Evolutionary conservation across 257 asterid species (phyloP).

Genomic region (Solanum tarapatanum): DNA sequence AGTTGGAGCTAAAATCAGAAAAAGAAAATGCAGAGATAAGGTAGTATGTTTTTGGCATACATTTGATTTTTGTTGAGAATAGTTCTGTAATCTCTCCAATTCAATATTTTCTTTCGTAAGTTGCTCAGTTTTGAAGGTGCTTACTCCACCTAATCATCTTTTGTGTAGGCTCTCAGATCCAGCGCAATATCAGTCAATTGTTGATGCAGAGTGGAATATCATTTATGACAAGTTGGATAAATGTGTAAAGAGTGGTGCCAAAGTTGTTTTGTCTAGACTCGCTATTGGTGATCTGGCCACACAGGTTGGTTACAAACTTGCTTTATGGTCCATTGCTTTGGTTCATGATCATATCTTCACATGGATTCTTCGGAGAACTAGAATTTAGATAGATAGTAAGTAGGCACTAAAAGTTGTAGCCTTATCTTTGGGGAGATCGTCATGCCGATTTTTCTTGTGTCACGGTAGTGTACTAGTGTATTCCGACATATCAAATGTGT

Average conservation of each 20-base stretch:
- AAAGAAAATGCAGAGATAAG: constrained; percentile 99
- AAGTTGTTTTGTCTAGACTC: constrained; percentile 78
- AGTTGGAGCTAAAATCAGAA: constrained; percentile 92
- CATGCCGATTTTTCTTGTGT: not conserved
- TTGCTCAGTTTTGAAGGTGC: not conserved
- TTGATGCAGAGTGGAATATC: constrained; percentile 95
- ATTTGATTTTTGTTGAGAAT: not conserved
- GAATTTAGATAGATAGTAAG: not conserved
- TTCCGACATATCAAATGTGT: not conserved
- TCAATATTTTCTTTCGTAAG: not conserved
- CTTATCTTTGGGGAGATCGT: not conserved
- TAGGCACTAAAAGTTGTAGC: not conserved
- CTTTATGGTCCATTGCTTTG: not conserved
- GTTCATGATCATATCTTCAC: not conserved
- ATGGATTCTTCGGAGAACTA: not conserved
- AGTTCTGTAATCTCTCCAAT: not conserved
- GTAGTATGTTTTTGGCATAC: constrained; percentile 20
- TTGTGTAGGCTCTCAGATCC: constrained; percentile 73
- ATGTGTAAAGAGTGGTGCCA: constrained; percentile 88
- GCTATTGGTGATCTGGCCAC: constrained; percentile 94
- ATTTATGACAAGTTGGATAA: constrained; percentile 85
- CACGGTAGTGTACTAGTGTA: not conserved
- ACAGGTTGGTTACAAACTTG: constrained; percentile 35
- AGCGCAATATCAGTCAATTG: constrained; percentile 83
- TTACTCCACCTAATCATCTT: constrained; percentile 2